Base-by-base conservation (phyloP, 1,284 basidiomycete genomes). In the Cystobasidium pallidum region DNA sequence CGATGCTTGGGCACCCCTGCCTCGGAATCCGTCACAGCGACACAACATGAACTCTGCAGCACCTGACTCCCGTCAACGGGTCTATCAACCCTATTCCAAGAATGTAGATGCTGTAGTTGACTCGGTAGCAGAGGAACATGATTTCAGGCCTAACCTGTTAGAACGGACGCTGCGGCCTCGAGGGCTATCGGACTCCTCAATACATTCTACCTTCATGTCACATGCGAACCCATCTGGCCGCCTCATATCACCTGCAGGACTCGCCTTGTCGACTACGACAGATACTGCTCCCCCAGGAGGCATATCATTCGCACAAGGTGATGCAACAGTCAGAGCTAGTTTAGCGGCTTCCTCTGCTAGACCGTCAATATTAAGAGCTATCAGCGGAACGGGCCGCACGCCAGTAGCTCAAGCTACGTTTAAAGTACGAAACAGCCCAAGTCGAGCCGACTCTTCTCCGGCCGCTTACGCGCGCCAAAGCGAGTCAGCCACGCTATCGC, bases 131-230 rank as follows among this genome's bases (percentile, higher is more conserved):
- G 78, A 79, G 17, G 79, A 78, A 34, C 81, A 78, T 17, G 81
- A 71, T 80, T 85, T 80, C 73, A 79, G 88, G 11, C 74, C 78
- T 24, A 76, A 77, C 10, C 72, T 83, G 15, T 81, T 88, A n/a
- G 85, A 89, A 70, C 86, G 88, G 30, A 88, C 87, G 3, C 83
- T 94, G 4, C 86, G 88, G 24, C 86, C 89, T 19, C 85, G 93
- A 65, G 91, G 92, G 0, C 81, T 95, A 47, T 92, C 90, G 0
- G 94, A 96, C 80, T 93, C 92, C 4, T 93, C 91, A 1, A 92
- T 96, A 73, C 89, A 88, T 74, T 90, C 91, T 0, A 90, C 90
- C 0, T 94, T 90, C 80, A 82, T 88, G 68, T 73, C 78, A 15
- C 81, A 82, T 54, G 79, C 75, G 10, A 71, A 63, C 34, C 70